Conservation (phyloP, 495 filamentous ascomycete species). For the Aspergillus carlsbadensis region DNA sequence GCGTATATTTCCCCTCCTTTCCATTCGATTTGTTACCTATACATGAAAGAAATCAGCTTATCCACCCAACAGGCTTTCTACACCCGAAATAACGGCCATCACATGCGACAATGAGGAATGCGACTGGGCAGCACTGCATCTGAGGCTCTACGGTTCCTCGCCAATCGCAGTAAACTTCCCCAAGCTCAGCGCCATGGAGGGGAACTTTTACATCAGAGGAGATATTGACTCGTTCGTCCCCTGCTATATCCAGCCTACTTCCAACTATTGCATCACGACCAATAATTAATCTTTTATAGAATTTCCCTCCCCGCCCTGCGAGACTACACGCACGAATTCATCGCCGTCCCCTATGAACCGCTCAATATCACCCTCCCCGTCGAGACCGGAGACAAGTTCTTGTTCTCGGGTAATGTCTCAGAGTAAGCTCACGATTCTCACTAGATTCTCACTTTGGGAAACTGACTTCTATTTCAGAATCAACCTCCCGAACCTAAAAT, state of each 20-base stretch:
- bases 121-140: background rate
- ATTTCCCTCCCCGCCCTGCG: background rate
- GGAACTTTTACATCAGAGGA: background rate
- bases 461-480: background rate
- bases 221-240: slow-evolving; percentile 2
- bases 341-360: background rate
- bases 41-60: background rate
- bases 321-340: background rate
- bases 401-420: background rate
- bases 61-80: background rate
- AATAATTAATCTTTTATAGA: background rate
- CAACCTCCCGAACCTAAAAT: background rate
- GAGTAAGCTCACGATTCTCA: background rate
- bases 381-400: background rate
- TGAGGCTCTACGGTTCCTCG: slow-evolving; percentile 1
- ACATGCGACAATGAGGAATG: background rate
- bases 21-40: background rate
- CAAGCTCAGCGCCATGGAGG: background rate
- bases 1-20: background rate
- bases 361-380: background rate
- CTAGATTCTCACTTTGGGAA: background rate
- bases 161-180: background rate
- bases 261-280: background rate
- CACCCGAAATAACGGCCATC: background rate
- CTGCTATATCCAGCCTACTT: background rate